Evolutionary conservation across 208 protist genomes (phyloP).

Genomic region (Leishmania gerbilli): DNA sequence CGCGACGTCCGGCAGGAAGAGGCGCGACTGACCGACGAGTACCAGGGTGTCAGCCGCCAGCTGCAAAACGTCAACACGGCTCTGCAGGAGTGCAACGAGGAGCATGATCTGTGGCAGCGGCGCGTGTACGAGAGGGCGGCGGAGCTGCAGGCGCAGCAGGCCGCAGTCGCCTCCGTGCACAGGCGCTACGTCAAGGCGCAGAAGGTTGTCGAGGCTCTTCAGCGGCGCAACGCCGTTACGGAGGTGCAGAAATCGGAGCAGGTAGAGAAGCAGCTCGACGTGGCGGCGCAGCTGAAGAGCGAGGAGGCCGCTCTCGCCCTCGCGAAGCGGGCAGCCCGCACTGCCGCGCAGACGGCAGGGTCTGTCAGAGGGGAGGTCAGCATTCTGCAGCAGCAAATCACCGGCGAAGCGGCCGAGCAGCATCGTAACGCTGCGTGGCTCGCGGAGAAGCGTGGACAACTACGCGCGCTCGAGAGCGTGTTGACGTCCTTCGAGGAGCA

Average conservation of each 20-base stretch:
- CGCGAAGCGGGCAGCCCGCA: constrained; percentile 34
- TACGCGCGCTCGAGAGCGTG: constrained; percentile 90
- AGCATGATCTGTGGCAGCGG: constrained; percentile 74
- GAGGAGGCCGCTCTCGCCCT: constrained; percentile 65
- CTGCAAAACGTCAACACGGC: constrained; percentile 79
- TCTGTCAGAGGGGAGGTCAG: constrained; percentile 68
- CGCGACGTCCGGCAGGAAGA: constrained; percentile 43
- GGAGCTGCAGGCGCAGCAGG: constrained; percentile 71
- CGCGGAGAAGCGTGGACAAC: constrained; percentile 75
- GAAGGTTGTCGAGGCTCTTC: constrained; percentile 72
- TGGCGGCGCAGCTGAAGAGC: constrained; percentile 39
- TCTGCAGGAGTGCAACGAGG: constrained; percentile 90
- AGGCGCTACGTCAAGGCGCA: constrained; percentile 49
- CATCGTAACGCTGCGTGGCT: constrained; percentile 81
- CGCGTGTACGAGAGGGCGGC: constrained; percentile 57
- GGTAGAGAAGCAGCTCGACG: constrained; percentile 49
- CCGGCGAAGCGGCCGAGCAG: constrained; percentile 51
- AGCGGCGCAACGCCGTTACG: constrained; percentile 63
- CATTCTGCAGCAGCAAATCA: constrained; percentile 73
- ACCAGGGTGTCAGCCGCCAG: constrained; percentile 77
- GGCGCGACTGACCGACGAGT: constrained; percentile 71
- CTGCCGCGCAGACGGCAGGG: constrained; percentile 41
- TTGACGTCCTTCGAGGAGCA: constrained; percentile 86
- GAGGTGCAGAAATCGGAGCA: constrained; percentile 62
- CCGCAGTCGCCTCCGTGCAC: constrained; percentile 43